Evolutionary conservation across 371 early-diverging fungal species (phyloP).

Genomic region (Enterocytospora artemiae): DNA sequence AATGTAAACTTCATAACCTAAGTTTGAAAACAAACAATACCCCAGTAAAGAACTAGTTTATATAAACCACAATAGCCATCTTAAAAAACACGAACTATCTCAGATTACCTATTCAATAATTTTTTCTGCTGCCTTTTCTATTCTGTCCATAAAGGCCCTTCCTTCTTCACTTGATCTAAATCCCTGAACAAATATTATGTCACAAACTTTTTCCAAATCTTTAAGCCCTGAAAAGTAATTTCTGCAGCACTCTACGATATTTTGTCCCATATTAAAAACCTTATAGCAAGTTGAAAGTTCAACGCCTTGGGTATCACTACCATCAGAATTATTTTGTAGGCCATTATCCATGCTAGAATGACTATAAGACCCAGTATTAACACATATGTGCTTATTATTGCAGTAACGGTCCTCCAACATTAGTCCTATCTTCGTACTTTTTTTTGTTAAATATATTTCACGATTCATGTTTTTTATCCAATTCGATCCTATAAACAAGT

Average conservation of each 20-base stretch:
- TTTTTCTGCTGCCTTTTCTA: constrained; percentile 71
- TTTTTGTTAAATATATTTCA: constrained; percentile 2
- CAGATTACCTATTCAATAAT: constrained; percentile 19
- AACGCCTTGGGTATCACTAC: too few species aligned
- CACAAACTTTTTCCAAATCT: constrained; percentile 66
- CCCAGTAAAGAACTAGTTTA: too few species aligned
- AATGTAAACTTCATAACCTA: too few species aligned
- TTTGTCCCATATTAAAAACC: constrained; percentile 46
- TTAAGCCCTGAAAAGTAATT: constrained; percentile 71
- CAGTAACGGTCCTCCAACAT: neutral
- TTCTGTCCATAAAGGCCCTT: constrained; percentile 87
- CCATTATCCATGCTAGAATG: too few species aligned
- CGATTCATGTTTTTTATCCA: constrained; percentile 7
- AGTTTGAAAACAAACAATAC: too few species aligned
- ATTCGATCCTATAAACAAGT: constrained; percentile 32
- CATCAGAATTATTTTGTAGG: too few species aligned
- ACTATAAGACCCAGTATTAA: too few species aligned
- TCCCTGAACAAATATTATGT: constrained; percentile 70
- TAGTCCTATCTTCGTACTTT: constrained; percentile 26
- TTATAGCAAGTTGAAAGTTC: constrained; percentile 6
- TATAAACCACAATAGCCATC: too few species aligned
- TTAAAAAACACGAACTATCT: too few species aligned
- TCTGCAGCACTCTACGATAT: constrained; percentile 62
- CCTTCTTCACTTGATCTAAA: constrained; percentile 69
- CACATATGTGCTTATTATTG: neutral